These are phyloP conservation scores for Pelargonium myrrhifolium DNA, from an alignment of 441 rosid genomes.

Conservation along the genomic window DNA sequence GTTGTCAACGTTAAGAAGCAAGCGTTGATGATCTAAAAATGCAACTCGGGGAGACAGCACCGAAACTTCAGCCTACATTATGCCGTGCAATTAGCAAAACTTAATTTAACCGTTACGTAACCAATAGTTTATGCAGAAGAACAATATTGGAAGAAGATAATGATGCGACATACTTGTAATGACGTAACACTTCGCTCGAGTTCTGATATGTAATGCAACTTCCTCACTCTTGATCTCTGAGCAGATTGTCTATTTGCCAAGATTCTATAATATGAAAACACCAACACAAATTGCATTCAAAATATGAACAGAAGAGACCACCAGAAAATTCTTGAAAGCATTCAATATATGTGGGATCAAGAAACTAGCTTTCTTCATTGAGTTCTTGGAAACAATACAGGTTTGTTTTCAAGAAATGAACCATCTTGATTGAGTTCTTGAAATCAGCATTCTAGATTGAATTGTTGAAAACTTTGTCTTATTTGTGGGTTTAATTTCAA, in stretches of 20 bases:
- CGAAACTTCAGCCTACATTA: conserved; percentile 46
- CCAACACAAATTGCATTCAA: background rate
- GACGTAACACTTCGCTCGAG: conserved; percentile 61
- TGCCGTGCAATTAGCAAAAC: background rate
- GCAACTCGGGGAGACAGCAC: conserved; percentile 63
- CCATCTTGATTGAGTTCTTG: too few species aligned
- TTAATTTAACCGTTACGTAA: background rate
- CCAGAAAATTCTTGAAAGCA: too few species aligned
- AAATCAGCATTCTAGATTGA: too few species aligned
- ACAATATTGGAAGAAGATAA: too few species aligned
- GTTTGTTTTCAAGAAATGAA: too few species aligned
- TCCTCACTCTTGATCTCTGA: conserved; percentile 67
- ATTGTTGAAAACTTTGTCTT: too few species aligned
- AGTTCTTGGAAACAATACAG: too few species aligned
- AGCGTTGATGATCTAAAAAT: conserved; percentile 58
- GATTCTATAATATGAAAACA: conserved; percentile 30
- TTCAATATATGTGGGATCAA: too few species aligned
- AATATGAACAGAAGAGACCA: background rate
- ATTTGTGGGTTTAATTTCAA: too few species aligned
- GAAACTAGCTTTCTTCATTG: too few species aligned
- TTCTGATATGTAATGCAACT: conserved; percentile 64
- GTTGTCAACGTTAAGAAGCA: conserved; percentile 59
- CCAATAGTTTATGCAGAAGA: too few species aligned
- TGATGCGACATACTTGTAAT: conserved; percentile 27
- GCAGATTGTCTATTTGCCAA: conserved; percentile 69